Percentiles rank a stretch among this genome's conserved stretches.
Conservation (phyloP, 306 rosid genomes). For the Sechiopsis laciniata region DNA sequence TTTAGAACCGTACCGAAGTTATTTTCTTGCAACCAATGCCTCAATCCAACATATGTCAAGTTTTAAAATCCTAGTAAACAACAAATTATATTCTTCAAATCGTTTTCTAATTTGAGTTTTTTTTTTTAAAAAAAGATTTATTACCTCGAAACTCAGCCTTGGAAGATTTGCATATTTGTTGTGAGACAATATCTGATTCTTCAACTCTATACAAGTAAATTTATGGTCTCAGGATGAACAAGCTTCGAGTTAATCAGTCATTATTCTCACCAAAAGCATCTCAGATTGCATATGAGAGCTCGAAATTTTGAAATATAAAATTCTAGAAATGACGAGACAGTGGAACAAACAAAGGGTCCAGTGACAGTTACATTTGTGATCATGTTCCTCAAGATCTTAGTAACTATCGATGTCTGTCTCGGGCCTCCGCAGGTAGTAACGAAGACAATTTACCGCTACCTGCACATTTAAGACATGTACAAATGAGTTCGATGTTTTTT, state of each 20-base stretch:
- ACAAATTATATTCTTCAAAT: no score
- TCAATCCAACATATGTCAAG: no score
- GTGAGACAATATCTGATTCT: neutral
- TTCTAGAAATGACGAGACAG: constrained; percentile 4
- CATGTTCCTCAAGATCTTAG: constrained; percentile 31
- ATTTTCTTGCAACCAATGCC: no score
- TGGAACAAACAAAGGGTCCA: constrained; percentile 8
- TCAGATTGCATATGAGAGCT: constrained; percentile 18
- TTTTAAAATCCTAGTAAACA: no score
- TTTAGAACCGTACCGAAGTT: no score
- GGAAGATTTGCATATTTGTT: no score
- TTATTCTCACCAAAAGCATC: neutral
- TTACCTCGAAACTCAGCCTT: no score
- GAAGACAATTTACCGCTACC: constrained; percentile 83
- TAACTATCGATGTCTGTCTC: constrained; percentile 78
- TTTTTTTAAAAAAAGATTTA: no score
- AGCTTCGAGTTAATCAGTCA: constrained; percentile 2
- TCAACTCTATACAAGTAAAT: neutral
- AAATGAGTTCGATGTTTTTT: neutral
- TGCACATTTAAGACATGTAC: constrained; percentile 26
- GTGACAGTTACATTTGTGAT: neutral
- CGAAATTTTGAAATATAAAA: constrained; percentile 11
- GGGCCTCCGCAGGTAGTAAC: constrained; percentile 86
- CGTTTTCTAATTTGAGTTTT: no score
- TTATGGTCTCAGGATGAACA: constrained; percentile 2